Percentiles rank a stretch among this genome's conserved stretches.
phyloP scores from a whole-genome alignment of 306 rosid species.

The Nissolia schottii region DNA sequence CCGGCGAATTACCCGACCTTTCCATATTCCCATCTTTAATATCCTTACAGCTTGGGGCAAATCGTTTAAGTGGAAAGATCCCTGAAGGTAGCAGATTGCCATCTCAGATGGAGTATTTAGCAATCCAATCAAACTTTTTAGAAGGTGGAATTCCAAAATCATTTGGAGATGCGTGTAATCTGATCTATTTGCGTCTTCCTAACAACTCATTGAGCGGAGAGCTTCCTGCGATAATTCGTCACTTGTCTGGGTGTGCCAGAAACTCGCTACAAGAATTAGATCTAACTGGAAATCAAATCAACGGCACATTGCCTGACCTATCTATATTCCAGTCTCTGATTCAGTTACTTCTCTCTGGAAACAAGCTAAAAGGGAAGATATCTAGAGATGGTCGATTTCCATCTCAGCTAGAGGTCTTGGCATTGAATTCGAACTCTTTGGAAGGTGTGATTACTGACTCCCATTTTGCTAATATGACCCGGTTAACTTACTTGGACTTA shows the following conservation, averaged over 20 bases:
- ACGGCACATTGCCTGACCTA: neutral
- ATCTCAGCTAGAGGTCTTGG: neutral
- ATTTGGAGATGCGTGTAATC: neutral
- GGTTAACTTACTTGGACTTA: neutral
- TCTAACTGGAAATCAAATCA: neutral
- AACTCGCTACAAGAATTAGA: neutral
- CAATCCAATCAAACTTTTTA: neutral
- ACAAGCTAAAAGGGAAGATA: neutral
- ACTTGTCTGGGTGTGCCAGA: conserved; percentile 11
- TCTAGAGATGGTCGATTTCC: neutral
- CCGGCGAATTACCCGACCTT: neutral
- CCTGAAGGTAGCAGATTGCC: neutral
- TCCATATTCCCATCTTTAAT: neutral
- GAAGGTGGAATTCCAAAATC: neutral
- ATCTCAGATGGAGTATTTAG: neutral
- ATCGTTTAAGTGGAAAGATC: conserved; percentile 2
- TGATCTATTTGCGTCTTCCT: neutral
- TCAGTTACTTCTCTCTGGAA: neutral
- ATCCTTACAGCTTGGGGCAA: neutral
- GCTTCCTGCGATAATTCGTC: neutral
- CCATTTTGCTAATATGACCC: neutral
- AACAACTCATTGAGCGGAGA: neutral
- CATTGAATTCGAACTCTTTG: neutral
- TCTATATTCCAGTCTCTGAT: neutral
- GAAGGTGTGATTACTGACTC: conserved; percentile 9